Conservation (phyloP, 805 yeast genomes). For the Tetrapisispora namnaoensis region DNA sequence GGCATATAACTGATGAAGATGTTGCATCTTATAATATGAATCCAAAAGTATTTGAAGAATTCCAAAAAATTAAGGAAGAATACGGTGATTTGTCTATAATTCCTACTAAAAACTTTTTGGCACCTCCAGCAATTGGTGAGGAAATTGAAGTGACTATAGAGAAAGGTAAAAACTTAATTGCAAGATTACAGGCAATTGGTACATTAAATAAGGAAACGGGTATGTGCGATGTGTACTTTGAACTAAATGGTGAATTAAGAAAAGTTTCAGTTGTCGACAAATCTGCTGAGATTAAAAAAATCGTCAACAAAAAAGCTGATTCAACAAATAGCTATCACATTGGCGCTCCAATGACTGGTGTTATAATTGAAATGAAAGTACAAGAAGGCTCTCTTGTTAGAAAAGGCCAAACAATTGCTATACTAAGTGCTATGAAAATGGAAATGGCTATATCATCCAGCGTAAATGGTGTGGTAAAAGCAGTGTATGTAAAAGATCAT, state of each 20-base stretch:
- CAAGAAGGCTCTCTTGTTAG: constrained; percentile 76
- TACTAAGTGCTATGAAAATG: constrained; percentile 96
- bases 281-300: constrained; percentile 69
- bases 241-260: constrained; percentile 95
- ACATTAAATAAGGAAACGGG: constrained; percentile 78
- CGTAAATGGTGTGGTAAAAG: constrained; percentile 69
- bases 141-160: constrained; percentile 82
- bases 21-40: constrained; percentile 94
- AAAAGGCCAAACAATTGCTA: constrained; percentile 92
- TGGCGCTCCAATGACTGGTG: constrained; percentile 99
- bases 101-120: constrained; percentile 83
- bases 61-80: constrained; percentile 56
- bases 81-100: constrained; percentile 88
- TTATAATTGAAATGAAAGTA: constrained; percentile 83
- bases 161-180: constrained; percentile 84
- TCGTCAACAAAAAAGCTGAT: constrained; percentile 82
- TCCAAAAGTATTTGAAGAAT: constrained; percentile 90
- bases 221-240: constrained; percentile 89
- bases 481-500: constrained; percentile 70
- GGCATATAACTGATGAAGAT: constrained; percentile 69
- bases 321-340: constrained; percentile 77
- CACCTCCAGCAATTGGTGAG: constrained; percentile 77
- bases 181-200: constrained; percentile 85
- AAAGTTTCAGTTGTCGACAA: constrained; percentile 86
- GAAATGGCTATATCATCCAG: constrained; percentile 96